Conservation (phyloP, 495 filamentous ascomycete genomes). For the Bombardia bombarda region DNA sequence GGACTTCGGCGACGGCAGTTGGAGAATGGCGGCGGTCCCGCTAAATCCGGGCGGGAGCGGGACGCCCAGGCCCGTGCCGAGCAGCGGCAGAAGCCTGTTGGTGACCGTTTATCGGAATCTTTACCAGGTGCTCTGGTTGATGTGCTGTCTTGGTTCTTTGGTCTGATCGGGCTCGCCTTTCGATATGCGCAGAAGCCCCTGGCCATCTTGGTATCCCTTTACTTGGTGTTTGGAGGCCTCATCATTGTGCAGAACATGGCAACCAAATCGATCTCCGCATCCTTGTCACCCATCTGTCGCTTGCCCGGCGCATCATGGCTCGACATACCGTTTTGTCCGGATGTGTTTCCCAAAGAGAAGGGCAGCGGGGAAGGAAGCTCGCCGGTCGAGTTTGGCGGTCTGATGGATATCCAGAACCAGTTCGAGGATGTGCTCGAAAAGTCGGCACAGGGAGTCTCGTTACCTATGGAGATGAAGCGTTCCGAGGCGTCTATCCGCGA, state of each 20-base stretch:
- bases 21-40: slow-evolving; percentile 1
- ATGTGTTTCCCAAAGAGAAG: slow-evolving; percentile 10
- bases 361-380: slow-evolving; percentile 5
- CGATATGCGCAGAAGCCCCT: slow-evolving; percentile 45
- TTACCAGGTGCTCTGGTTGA: slow-evolving; percentile 22
- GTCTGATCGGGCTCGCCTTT: slow-evolving; percentile 42
- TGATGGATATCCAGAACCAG: slow-evolving; percentile 56
- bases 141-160: slow-evolving; percentile 34
- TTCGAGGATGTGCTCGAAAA: slow-evolving; percentile 61
- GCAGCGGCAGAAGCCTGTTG: neutral
- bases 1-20: slow-evolving; percentile 19
- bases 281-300: slow-evolving; percentile 55
- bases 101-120: slow-evolving; percentile 13
- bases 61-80: neutral
- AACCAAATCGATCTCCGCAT: slow-evolving; percentile 36
- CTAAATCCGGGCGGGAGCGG: slow-evolving; percentile 3
- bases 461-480: slow-evolving; percentile 63
- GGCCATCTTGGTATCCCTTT: slow-evolving; percentile 45
- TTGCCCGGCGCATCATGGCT: slow-evolving; percentile 53
- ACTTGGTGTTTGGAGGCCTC: slow-evolving; percentile 38
- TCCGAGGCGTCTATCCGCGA: slow-evolving; percentile 67
- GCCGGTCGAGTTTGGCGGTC: slow-evolving; percentile 53
- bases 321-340: slow-evolving; percentile 52
- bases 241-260: slow-evolving; percentile 45
- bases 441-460: slow-evolving; percentile 44